These are phyloP conservation scores for Daedaleopsis nitida DNA, from an alignment of 768 basidiomycete species.

Conservation along the genomic window DNA sequence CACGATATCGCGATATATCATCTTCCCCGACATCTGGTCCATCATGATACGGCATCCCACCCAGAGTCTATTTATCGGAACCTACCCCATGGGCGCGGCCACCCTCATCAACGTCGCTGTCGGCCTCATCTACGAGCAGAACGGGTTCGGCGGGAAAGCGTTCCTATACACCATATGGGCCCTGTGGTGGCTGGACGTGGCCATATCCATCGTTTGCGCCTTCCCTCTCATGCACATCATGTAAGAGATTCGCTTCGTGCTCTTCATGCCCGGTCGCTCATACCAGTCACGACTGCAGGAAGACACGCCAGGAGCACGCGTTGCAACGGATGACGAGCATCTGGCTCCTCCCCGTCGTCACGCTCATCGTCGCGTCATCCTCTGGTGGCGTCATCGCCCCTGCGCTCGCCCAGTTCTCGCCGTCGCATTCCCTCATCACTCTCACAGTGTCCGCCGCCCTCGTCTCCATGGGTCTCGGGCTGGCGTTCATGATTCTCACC, in stretches of 20 bases:
- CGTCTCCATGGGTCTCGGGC: slow-evolving; percentile 54
- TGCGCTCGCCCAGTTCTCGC: slow-evolving; percentile 48
- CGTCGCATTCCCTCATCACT: slow-evolving; percentile 55
- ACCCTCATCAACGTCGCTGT: slow-evolving; percentile 59
- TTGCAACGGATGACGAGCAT: slow-evolving; percentile 56
- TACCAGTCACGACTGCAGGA: slow-evolving; percentile 38
- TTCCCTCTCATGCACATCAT: slow-evolving; percentile 68
- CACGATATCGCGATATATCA: slow-evolving; percentile 50
- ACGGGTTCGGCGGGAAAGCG: slow-evolving; percentile 48
- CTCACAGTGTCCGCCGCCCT: slow-evolving; percentile 54
- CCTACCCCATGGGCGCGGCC: slow-evolving; percentile 59
- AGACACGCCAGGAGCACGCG: slow-evolving; percentile 58
- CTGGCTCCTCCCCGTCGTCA: slow-evolving; percentile 80
- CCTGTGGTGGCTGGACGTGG: slow-evolving; percentile 70
- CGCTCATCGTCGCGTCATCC: slow-evolving; percentile 70
- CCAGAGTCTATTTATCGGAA: slow-evolving; percentile 51
- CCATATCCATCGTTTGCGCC: slow-evolving; percentile 56
- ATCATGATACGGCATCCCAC: slow-evolving; percentile 50
- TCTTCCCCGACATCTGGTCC: slow-evolving; percentile 54
- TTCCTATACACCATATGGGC: slow-evolving; percentile 62
- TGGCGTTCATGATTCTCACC: slow-evolving; percentile 68
- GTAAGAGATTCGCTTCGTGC: slow-evolving; percentile 40
- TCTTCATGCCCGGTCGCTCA: neutral
- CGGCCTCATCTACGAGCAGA: slow-evolving; percentile 44
- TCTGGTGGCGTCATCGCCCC: slow-evolving; percentile 61